These are phyloP conservation scores for Monosporascus sp. DNA, from an alignment of 2,329 filamentous ascomycete species.

Conservation along the genomic window DNA sequence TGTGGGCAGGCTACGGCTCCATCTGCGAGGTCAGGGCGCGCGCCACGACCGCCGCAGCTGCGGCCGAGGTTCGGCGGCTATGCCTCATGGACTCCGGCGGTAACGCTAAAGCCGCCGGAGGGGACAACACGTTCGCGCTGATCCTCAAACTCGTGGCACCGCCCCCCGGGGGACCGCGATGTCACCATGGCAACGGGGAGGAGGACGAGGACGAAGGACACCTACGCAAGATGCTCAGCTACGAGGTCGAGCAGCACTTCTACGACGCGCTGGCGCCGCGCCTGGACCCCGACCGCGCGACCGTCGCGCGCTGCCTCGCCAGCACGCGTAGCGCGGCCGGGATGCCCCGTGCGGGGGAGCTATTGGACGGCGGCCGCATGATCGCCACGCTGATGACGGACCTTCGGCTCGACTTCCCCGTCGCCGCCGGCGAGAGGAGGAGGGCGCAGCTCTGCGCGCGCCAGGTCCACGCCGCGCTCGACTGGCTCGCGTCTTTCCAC, in stretches of 20 bases:
- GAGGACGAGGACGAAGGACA: constrained; percentile 52
- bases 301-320: constrained; percentile 16
- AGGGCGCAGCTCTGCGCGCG: constrained; percentile 32
- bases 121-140: constrained; percentile 28
- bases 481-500: constrained; percentile 62
- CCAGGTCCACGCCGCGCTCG: constrained; percentile 49
- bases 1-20: constrained; percentile 50
- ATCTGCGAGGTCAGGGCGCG: constrained; percentile 50
- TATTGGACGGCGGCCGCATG: constrained; percentile 22
- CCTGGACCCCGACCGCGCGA: constrained; percentile 28
- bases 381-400: constrained; percentile 56
- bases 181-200: constrained; percentile 6
- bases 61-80: constrained; percentile 5
- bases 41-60: constrained; percentile 18
- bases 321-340: constrained; percentile 12
- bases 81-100: not conserved
- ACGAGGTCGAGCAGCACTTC: constrained; percentile 62
- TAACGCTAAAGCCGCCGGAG: not conserved
- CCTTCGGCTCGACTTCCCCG: constrained; percentile 45
- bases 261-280: constrained; percentile 51
- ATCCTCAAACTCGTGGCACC: constrained; percentile 58
- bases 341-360: constrained; percentile 22
- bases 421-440: constrained; percentile 50
- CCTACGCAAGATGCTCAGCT: constrained; percentile 60
- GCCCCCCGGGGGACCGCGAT: constrained; percentile 23